These are phyloP conservation scores for Venturia asperata DNA, from an alignment of 2,329 filamentous ascomycete species.

Conservation along the genomic window DNA sequence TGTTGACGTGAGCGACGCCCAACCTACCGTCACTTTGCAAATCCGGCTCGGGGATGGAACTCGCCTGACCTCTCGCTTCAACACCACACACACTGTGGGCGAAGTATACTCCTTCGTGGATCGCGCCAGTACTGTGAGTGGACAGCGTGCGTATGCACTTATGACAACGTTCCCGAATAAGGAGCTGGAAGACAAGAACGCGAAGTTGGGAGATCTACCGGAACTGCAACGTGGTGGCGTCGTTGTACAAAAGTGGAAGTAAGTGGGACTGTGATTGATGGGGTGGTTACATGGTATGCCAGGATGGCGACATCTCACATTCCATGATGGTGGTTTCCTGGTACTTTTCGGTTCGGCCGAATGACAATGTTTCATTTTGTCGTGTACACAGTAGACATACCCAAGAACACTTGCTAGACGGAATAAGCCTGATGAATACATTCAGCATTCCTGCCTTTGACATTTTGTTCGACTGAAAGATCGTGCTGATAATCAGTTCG, in stretches of 20 bases:
- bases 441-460: neutral
- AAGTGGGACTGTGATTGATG: neutral
- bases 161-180: conserved; percentile 80
- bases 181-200: conserved; percentile 62
- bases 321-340: neutral
- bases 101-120: conserved; percentile 71
- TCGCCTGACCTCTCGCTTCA: conserved; percentile 71
- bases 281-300: neutral
- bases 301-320: neutral
- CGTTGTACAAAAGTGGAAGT: conserved; percentile 50
- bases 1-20: conserved; percentile 55
- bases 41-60: conserved; percentile 74
- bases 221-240: conserved; percentile 48
- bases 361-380: neutral
- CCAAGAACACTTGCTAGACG: conserved; percentile 1
- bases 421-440: neutral
- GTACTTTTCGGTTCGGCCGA: neutral
- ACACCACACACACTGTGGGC: conserved; percentile 68
- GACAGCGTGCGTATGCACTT: conserved; percentile 60
- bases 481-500: neutral
- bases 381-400: conserved; percentile 6
- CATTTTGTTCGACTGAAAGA: neutral
- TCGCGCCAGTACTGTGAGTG: conserved; percentile 52
- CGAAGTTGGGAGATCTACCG: conserved; percentile 40
- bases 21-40: conserved; percentile 63